phyloP scores from a whole-genome alignment of 805 yeast genomes.

The Metschnikowia cerradonensis region DNA sequence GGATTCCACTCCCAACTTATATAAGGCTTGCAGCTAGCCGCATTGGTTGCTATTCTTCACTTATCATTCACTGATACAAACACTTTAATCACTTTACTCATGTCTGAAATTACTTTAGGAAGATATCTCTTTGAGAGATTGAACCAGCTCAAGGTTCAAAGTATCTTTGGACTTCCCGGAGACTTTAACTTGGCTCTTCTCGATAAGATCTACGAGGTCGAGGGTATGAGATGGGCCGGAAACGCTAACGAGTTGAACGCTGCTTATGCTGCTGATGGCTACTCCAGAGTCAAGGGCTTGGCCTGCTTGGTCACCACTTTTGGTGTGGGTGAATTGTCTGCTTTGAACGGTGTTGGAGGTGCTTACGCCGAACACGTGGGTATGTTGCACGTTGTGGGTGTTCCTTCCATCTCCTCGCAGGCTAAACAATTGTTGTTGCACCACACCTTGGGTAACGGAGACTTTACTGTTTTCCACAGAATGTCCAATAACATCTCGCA shows the following conservation, averaged over 20 bases:
- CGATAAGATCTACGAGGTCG: slow-evolving; percentile 71
- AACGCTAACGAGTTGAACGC: slow-evolving; percentile 89
- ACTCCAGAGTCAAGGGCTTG: slow-evolving; percentile 75
- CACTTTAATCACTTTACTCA: slow-evolving; percentile 8
- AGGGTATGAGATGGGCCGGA: slow-evolving; percentile 83
- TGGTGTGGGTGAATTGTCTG: slow-evolving; percentile 87
- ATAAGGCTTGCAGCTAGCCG: neutral
- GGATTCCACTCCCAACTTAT: neutral
- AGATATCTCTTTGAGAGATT: slow-evolving; percentile 75
- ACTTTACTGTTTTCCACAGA: slow-evolving; percentile 70
- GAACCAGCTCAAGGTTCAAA: slow-evolving; percentile 63
- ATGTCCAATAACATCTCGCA: slow-evolving; percentile 73
- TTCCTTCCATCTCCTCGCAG: slow-evolving; percentile 73
- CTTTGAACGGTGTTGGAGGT: slow-evolving; percentile 84
- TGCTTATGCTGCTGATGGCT: slow-evolving; percentile 86
- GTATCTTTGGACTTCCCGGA: slow-evolving; percentile 79
- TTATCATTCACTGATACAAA: slow-evolving; percentile 1
- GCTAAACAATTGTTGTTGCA: slow-evolving; percentile 70
- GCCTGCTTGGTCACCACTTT: slow-evolving; percentile 77
- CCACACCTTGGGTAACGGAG: slow-evolving; percentile 83
- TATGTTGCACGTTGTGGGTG: slow-evolving; percentile 79
- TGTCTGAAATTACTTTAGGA: slow-evolving; percentile 60
- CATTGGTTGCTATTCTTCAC: neutral
- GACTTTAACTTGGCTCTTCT: slow-evolving; percentile 72
- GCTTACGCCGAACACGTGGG: slow-evolving; percentile 89